These are phyloP conservation scores for Hordeum pubiflorum DNA, from an alignment of 202 grass and related monocot genomes.

Conservation along the genomic window DNA sequence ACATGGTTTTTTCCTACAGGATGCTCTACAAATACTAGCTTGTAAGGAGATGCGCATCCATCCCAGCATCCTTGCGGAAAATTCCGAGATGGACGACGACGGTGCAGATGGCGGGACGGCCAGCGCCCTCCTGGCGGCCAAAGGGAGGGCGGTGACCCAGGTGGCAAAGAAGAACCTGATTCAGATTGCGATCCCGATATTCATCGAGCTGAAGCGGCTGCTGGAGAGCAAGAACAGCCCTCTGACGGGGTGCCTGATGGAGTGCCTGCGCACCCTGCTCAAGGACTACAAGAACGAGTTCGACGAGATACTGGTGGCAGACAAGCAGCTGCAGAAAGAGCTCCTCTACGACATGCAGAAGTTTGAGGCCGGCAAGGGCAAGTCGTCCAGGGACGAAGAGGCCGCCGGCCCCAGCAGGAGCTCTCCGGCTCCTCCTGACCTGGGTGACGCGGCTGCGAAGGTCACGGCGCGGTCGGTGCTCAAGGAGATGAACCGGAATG, in stretches of 20 bases:
- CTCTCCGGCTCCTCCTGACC: neutral
- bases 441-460: constrained; percentile 25
- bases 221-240: constrained; percentile 82
- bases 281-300: constrained; percentile 97
- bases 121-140: constrained; percentile 37
- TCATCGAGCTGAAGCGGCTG: constrained; percentile 87
- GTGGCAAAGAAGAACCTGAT: constrained; percentile 94
- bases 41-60: constrained; percentile 99
- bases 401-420: constrained; percentile 32
- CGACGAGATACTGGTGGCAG: constrained; percentile 82
- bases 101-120: constrained; percentile 26
- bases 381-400: constrained; percentile 5
- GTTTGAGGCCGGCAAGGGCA: constrained; percentile 49
- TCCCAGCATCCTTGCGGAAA: constrained; percentile 48
- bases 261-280: constrained; percentile 60
- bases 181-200: constrained; percentile 79
- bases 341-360: constrained; percentile 93
- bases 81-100: constrained; percentile 69
- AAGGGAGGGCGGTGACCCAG: constrained; percentile 71
- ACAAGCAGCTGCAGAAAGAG: constrained; percentile 88
- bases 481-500: constrained; percentile 61
- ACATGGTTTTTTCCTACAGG: constrained; percentile 30
- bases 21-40: constrained; percentile 79
- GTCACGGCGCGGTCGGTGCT: constrained; percentile 51
- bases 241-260: constrained; percentile 80